Evolutionary conservation across 768 basidiomycete species (phyloP).

Genomic region (Lactifluus subvellereus): DNA sequence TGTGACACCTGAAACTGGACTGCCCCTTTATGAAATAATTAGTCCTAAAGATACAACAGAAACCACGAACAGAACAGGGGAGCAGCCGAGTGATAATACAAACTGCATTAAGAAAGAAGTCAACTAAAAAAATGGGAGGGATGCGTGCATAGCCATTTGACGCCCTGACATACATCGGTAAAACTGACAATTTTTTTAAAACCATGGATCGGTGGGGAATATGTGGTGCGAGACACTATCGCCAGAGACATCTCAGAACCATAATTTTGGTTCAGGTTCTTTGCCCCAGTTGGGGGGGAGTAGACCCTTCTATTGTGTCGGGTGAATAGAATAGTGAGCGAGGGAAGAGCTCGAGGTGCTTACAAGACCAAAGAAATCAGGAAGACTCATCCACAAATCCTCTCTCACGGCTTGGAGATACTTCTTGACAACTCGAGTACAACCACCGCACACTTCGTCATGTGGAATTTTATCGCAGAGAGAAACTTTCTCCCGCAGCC

Average conservation of each 20-base stretch:
- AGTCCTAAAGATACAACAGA: background rate
- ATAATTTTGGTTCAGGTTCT: conserved; percentile 19
- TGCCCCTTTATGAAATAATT: background rate
- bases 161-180: background rate
- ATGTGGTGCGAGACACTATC: background rate
- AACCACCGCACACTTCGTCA: conserved; percentile 16
- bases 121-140: background rate
- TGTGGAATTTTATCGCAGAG: conserved; percentile 19
- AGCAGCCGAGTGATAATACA: background rate
- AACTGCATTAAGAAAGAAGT: background rate
- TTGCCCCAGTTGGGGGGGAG: conserved; percentile 13
- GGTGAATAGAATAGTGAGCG: background rate
- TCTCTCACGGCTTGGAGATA: conserved; percentile 15
- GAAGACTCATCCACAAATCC: conserved; percentile 18
- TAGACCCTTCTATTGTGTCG: conserved; percentile 12
- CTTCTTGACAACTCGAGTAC: conserved; percentile 11
- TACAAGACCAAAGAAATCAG: conserved; percentile 19
- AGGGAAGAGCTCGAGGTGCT: background rate
- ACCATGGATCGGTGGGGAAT: background rate
- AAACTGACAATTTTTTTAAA: background rate
- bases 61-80: background rate
- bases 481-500: conserved; percentile 9
- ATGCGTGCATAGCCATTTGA: background rate
- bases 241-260: conserved; percentile 7
- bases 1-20: background rate